A percentile compares a stretch with the other conserved stretches of the same genome.
Conservation (phyloP, 345 rosid species). For the Gossypium ekmanianum region DNA sequence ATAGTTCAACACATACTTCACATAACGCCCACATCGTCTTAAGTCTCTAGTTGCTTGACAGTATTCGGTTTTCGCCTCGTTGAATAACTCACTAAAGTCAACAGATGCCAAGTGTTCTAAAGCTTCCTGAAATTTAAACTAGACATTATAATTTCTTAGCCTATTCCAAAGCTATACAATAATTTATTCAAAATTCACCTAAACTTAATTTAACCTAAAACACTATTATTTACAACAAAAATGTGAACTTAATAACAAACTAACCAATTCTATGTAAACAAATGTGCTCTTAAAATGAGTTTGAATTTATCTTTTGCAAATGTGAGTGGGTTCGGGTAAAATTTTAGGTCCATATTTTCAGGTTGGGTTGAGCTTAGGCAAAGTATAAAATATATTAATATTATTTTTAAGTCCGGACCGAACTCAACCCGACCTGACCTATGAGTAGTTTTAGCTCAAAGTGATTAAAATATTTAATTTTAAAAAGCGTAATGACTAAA, state of each 20-base stretch:
- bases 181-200: neutral
- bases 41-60: slow-evolving; percentile 96
- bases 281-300: neutral
- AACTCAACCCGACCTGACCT: no score
- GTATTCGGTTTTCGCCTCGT: slow-evolving; percentile 77
- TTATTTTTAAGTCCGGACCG: fast-evolving
- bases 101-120: slow-evolving; percentile 69
- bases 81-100: slow-evolving; percentile 66
- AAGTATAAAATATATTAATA: no score
- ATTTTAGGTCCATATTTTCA: fast-evolving
- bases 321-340: fast-evolving
- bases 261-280: neutral
- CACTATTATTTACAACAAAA: neutral
- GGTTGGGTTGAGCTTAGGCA: fast-evolving
- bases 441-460: no score
- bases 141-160: neutral
- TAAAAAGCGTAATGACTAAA: no score
- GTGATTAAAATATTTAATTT: no score
- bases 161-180: neutral
- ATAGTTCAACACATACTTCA: slow-evolving; percentile 53
- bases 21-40: slow-evolving; percentile 79
- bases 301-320: no score
- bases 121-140: slow-evolving; percentile 64
- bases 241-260: neutral
- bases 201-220: neutral